phyloP scores from a whole-genome alignment of 129 eudicot species.

The Flaveria ramosissima region DNA sequence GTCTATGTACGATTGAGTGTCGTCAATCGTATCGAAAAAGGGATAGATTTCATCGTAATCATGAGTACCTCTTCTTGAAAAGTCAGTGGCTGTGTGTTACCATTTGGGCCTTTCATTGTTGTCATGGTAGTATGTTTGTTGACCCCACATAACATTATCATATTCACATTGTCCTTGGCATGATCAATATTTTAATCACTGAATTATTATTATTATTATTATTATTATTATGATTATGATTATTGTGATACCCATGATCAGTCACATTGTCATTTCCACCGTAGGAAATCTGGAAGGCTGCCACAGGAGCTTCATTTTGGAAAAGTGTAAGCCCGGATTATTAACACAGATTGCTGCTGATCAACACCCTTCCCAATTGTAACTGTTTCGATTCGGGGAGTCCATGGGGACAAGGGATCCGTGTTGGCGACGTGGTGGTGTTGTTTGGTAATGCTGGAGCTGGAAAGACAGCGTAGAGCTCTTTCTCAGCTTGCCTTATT shows the following conservation, averaged over 20 bases:
- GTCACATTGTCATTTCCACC: conserved; percentile 29
- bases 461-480: conserved; percentile 55
- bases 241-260: conserved; percentile 1
- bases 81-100: conserved; percentile 29
- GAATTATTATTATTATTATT: background rate
- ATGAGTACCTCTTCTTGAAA: conserved; percentile 52
- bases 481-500: conserved; percentile 47
- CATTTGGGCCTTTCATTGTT: conserved; percentile 41
- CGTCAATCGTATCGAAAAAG: conserved; percentile 77
- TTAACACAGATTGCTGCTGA: conserved; percentile 34
- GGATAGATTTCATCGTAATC: conserved; percentile 71
- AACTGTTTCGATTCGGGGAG: conserved; percentile 51
- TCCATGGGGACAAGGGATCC: conserved; percentile 34
- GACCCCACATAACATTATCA: conserved; percentile 54
- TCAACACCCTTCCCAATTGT: conserved; percentile 55
- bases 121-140: conserved; percentile 39
- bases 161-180: conserved; percentile 46
- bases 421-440: conserved; percentile 40
- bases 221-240: conserved; percentile 19
- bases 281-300: conserved; percentile 26
- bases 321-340: conserved; percentile 36
- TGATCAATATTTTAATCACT: background rate
- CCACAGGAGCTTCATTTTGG: conserved; percentile 31
- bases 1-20: conserved; percentile 71
- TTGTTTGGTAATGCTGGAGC: conserved; percentile 46